These are phyloP conservation scores for Cicer arietinum DNA, from an alignment of 306 rosid genomes.

Conservation along the genomic window DNA sequence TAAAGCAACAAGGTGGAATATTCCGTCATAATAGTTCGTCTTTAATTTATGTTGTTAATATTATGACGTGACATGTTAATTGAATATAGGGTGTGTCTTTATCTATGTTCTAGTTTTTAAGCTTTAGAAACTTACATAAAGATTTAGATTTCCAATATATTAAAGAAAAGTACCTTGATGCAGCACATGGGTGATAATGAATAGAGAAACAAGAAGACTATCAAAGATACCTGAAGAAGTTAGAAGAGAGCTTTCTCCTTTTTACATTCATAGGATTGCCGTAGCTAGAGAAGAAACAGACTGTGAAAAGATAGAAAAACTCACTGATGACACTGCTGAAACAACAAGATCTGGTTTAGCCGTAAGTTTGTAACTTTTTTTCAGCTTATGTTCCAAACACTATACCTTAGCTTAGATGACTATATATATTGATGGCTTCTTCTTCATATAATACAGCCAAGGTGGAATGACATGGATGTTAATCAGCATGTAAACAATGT, in stretches of 20 bases:
- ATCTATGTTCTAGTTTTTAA: too few species aligned
- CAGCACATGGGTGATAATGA: slow-evolving; percentile 97
- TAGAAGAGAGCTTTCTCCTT: slow-evolving; percentile 71
- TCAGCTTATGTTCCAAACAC: background rate
- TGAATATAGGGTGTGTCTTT: too few species aligned
- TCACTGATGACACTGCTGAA: slow-evolving; percentile 70
- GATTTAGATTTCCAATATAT: background rate
- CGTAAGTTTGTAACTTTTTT: slow-evolving; percentile 50
- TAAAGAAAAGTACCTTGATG: slow-evolving; percentile 9
- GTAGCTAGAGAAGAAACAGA: slow-evolving; percentile 61
- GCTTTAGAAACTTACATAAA: background rate
- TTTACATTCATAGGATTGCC: slow-evolving; percentile 67
- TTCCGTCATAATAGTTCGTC: slow-evolving; percentile 8
- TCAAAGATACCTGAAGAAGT: slow-evolving; percentile 85
- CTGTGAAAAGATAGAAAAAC: slow-evolving; percentile 71
- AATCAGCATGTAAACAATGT: slow-evolving; percentile 97
- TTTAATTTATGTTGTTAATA: background rate
- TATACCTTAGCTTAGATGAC: background rate
- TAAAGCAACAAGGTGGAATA: slow-evolving; percentile 79
- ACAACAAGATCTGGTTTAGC: slow-evolving; percentile 80
- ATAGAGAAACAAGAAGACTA: slow-evolving; percentile 84
- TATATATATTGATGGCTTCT: background rate
- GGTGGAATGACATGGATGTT: slow-evolving; percentile 99
- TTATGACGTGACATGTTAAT: too few species aligned
- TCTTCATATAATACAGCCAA: slow-evolving; percentile 58